Evolutionary conservation across 2,329 filamentous ascomycete species (phyloP).

Genomic region (Diplocarpon mali): DNA sequence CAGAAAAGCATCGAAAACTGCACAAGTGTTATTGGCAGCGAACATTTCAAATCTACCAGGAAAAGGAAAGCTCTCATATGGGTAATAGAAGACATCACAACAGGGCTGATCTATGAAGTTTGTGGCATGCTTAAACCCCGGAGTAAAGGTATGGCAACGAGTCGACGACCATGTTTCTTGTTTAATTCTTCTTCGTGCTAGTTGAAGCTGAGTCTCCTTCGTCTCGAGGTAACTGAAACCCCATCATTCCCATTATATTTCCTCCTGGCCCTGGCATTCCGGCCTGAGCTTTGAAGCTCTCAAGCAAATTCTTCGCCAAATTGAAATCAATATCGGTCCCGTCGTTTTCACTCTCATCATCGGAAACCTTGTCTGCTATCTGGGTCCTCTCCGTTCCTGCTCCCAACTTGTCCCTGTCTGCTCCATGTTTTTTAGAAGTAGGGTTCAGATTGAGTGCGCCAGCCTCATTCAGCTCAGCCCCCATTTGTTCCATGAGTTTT

Average conservation of each 20-base stretch:
- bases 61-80: no score
- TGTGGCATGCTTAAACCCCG: slow-evolving; percentile 12
- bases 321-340: slow-evolving; percentile 75
- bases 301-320: slow-evolving; percentile 78
- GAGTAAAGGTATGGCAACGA: slow-evolving; percentile 6
- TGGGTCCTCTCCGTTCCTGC: slow-evolving; percentile 12
- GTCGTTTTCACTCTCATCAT: slow-evolving; percentile 41
- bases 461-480: slow-evolving; percentile 58
- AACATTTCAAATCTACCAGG: not conserved
- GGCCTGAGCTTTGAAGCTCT: slow-evolving; percentile 84
- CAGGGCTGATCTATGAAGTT: slow-evolving; percentile 6
- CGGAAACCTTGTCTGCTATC: slow-evolving; percentile 14
- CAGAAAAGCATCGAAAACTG: slow-evolving; percentile 17
- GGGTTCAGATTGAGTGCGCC: slow-evolving; percentile 51
- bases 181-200: slow-evolving; percentile 4
- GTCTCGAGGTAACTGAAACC: slow-evolving; percentile 68
- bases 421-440: slow-evolving; percentile 25
- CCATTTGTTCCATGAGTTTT: slow-evolving; percentile 57
- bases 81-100: not conserved
- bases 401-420: slow-evolving; percentile 21
- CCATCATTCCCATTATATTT: slow-evolving; percentile 81
- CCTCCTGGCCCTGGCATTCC: slow-evolving; percentile 78
- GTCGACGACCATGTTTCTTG: slow-evolving; percentile 6
- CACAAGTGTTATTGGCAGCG: slow-evolving; percentile 13
- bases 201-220: slow-evolving; percentile 40